These are phyloP conservation scores for Fusarium lateritium DNA, from an alignment of 2,329 filamentous ascomycete genomes.

Conservation along the genomic window DNA sequence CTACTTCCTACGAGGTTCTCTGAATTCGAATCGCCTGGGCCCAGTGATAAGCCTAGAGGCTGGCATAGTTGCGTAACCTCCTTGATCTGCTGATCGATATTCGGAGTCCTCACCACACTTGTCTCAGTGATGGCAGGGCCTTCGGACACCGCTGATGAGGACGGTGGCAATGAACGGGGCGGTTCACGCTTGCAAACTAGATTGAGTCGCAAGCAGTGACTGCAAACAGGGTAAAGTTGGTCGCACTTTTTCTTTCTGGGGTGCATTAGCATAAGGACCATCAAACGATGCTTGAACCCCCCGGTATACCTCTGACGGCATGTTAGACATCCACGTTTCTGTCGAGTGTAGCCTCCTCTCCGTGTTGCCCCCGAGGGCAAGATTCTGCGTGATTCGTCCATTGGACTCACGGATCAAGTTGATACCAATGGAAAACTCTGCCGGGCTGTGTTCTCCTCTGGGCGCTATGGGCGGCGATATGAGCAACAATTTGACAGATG, in stretches of 20 bases:
- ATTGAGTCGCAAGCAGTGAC: slow-evolving; percentile 1
- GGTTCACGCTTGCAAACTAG: slow-evolving; percentile 1
- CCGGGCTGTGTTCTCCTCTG: background rate
- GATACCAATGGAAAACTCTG: background rate
- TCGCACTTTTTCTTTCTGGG: slow-evolving; percentile 7
- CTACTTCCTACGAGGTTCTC: background rate
- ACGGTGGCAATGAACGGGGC: background rate
- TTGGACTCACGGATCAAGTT: background rate
- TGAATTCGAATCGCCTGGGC: background rate
- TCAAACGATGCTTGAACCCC: background rate
- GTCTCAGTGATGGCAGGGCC: background rate
- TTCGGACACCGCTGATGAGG: background rate
- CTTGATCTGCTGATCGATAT: background rate
- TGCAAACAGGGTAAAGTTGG: background rate
- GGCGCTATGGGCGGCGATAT: slow-evolving; percentile 18
- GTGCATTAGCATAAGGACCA: background rate
- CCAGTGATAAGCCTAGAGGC: background rate
- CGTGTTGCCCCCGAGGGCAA: background rate
- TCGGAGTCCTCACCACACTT: background rate
- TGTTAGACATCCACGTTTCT: slow-evolving; percentile 42
- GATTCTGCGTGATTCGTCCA: background rate
- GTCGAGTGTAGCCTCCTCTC: slow-evolving; percentile 38
- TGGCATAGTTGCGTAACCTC: background rate
- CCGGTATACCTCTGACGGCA: slow-evolving; percentile 33
- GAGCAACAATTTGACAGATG: background rate